Percentiles rank a stretch among this genome's conserved stretches.
Conservation (phyloP, 2,329 filamentous ascomycete species). For the Sporothrix brunneoviolacea region DNA sequence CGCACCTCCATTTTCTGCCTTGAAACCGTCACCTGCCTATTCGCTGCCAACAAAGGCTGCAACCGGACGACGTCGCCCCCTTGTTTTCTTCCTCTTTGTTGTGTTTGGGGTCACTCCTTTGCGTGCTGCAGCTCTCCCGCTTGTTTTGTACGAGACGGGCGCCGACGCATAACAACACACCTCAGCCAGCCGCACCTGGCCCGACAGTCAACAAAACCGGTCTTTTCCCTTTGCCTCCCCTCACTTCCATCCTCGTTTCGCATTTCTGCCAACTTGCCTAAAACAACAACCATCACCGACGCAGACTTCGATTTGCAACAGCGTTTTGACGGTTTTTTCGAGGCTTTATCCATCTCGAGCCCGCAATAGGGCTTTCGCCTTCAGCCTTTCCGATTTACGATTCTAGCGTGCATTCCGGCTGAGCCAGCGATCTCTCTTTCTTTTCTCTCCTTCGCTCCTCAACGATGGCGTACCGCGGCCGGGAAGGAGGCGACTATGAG, state of each 20-base stretch:
- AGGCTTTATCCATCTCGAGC: not conserved
- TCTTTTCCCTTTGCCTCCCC: slow-evolving; percentile 2
- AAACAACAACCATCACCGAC: not conserved
- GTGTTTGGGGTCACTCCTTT: too few relatives aligned
- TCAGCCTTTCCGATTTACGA: slow-evolving; percentile 2
- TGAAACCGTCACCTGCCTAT: not conserved
- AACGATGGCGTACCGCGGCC: slow-evolving; percentile 22
- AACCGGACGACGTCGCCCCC: slow-evolving; percentile 2
- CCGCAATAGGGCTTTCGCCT: not conserved
- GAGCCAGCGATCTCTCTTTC: not conserved
- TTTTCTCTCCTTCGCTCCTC: slow-evolving; percentile 16
- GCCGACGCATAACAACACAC: slow-evolving; percentile 1
- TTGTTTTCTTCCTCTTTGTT: slow-evolving; percentile 5
- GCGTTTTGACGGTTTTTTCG: not conserved
- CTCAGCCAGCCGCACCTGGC: slow-evolving; percentile 9
- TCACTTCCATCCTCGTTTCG: not conserved
- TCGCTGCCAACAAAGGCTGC: slow-evolving; percentile 5
- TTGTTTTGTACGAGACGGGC: not conserved
- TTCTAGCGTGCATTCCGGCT: slow-evolving; percentile 3
- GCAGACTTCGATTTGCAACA: too few relatives aligned
- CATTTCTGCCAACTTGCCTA: slow-evolving; percentile 2
- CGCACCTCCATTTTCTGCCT: not conserved
- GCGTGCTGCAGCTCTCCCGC: not conserved
- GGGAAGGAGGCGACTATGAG: slow-evolving; percentile 41
- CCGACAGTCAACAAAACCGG: slow-evolving; percentile 9